Base-by-base conservation (phyloP, 2,329 filamentous ascomycete species). In the Cladophialophora chaetospira region DNA sequence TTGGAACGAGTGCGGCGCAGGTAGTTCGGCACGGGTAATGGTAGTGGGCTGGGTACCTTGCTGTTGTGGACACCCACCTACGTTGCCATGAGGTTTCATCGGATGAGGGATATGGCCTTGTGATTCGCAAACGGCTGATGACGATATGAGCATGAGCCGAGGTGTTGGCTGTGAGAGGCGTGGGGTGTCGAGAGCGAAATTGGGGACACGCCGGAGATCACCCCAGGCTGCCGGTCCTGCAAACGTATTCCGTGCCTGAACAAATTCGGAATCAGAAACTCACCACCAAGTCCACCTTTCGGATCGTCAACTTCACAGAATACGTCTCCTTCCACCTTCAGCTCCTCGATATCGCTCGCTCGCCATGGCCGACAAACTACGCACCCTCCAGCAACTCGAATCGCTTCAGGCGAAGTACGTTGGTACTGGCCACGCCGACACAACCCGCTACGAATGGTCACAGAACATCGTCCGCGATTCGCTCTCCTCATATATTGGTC, bases 351-450 rank as follows among this genome's bases (percentile, higher is more conserved):
- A 33, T 23, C 38, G 15, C n/a, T 21, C n/a, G 35, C 13, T 31
- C 23, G 55, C 31, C 65, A 78, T 78, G 94, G 94, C 94, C 75
- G 94, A 99, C 79, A 99, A 99, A 78, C 88, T 99, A 64, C 92
- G 94, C 71, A 94, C 91, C 8, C 90, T 96, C 68, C 94, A 99
- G 76, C 94, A 99, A 74, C 92, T 99, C 71, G 94, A 99, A 76
- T 88, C 91, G 63, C 88, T 97, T 15, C 94, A 99, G 76, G 88
- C 92, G 69, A 95, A 95, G 69, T 97, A 94, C 79, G 82, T 99
- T 68, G 94, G 94, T 66, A 97, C 94, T 3, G 94, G 94, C 21
- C 92, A 97, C 74, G 90, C 93, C 40, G 94, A 99, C 77, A 97
- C 93, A 11, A 96, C 91, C 23, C 95, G 91, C 73, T 94, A 94